Conservation (phyloP, 2,329 filamentous ascomycete species). For the Cercospora sp. region DNA sequence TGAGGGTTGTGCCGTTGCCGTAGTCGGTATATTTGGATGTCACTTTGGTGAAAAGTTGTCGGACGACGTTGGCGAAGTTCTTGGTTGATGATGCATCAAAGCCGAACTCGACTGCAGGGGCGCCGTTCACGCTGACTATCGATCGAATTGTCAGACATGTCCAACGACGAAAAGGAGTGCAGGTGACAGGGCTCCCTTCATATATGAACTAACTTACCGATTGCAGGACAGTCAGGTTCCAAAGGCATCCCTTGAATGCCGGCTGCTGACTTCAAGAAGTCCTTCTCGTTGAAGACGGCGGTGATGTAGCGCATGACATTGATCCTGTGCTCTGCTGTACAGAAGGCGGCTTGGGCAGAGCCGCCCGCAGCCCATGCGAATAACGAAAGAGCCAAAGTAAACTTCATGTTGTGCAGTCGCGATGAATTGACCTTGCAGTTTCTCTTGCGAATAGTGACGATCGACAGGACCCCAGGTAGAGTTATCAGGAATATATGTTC, state of each 20-base stretch:
- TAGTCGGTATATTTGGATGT: slow-evolving; percentile 4
- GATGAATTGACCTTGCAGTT: not conserved
- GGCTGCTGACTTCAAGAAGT: not conserved
- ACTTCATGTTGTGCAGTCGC: not conserved
- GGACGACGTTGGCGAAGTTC: slow-evolving; percentile 8
- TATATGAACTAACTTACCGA: not conserved
- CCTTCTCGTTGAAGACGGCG: slow-evolving; percentile 11
- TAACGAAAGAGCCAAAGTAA: not conserved
- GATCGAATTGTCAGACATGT: not conserved
- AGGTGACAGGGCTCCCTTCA: not conserved
- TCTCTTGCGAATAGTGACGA: not conserved
- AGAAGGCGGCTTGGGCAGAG: slow-evolving; percentile 2
- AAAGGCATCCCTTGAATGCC: slow-evolving; percentile 11
- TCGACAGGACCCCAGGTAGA: not conserved
- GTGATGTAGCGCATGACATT: slow-evolving; percentile 9
- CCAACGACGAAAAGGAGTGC: not conserved
- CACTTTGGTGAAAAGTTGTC: slow-evolving; percentile 9
- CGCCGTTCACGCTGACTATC: not conserved
- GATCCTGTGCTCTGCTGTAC: slow-evolving; percentile 5
- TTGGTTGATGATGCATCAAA: slow-evolving; percentile 13
- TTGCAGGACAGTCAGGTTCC: slow-evolving; percentile 1
- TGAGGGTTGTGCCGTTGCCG: slow-evolving; percentile 10
- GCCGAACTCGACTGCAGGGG: slow-evolving; percentile 7
- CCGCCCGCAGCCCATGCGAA: not conserved
- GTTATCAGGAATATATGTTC: not conserved